Evolutionary conservation across 2,329 filamentous ascomycete genomes (phyloP), one percentile per base, ranked within the genome.

Genomic region (Aspergillus sp.): DNA sequence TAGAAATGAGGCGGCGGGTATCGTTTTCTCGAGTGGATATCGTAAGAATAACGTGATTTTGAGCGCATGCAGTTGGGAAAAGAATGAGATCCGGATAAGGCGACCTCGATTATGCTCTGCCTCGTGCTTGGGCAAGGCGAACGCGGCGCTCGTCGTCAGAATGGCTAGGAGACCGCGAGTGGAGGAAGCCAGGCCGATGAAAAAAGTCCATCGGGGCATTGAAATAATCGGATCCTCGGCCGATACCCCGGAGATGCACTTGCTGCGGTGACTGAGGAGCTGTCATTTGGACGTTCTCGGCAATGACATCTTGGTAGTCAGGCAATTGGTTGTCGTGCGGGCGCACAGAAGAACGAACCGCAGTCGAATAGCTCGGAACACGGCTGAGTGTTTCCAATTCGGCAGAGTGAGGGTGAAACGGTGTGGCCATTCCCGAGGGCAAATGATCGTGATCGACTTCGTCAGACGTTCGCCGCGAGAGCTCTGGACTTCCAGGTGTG

Each of bases 281-380:
- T 3, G 72, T 68, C 7, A 68, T 68, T 30, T 69, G 66, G 30
- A 72, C 47, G 30, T 68, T 67, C 47, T 68, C 69, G 7, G 74
- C 71, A 28, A 75, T 70, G 15, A 86, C 88, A 2, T 88, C 84
- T 59, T 84, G 78, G 71, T 93, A 93, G 71, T 91, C 87, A 0
- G 90, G 90, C 6, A 91, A 82, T 13, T 76, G 76, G 5, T 79
- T 74, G 34, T 81, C 81, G 23, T 82, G 81, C 7, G 82, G 81
- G 38, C 85, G 82, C 17, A 87, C 84, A 5, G 87, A 86, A 0
- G 88, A 86, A 65, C 85, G 86, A 28, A 92, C 86, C 0, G 91
- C 91, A 1, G 91, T 93, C 17, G 85, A 84, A 73, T 93, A 93
- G 60, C 90, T 93, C 1, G 91, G 91, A 2, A 93, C 90, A 66